Base-by-base conservation (phyloP, 2,329 filamentous ascomycete species). In the Colletotrichum filicis region DNA sequence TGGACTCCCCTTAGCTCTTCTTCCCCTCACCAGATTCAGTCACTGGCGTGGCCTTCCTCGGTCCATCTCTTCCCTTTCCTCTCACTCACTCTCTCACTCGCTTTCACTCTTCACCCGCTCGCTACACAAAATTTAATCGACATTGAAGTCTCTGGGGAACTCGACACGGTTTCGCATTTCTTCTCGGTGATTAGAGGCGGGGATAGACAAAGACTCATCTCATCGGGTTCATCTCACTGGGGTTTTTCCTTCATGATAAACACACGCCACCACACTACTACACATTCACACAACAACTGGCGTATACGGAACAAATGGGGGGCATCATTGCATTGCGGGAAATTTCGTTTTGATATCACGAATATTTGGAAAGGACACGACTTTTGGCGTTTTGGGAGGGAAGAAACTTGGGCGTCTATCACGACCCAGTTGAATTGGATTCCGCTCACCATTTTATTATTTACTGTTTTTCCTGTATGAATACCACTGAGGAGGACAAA, bases 311-410 rank as follows among this genome's bases (percentile, higher is more conserved):
- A 49, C 42, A 37, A 62, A 62, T 16, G 14, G 37, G 35, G 61
- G 66, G 66, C 59, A 73, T 73, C 5, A 16, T 70, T 65, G 66
- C 70, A 73, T 73, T 69, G 66, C 70, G 66, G 66, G 58, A 37
- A 46, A 22, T 24, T 52, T 24, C 60, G 49, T 63, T 63, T 16
- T 64, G 46, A 28, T 30, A 69, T 69, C 42, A 49, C 37, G 32
- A 49, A 24, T 68, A 28, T 4, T 28, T 60, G 24, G 14, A 32
- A 26, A 30, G 52, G 59, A 57, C 24, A 46, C 28, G 30, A 24
- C 26, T 32, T 66, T 58, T 28, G 69, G 66, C 59, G 69, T 63
- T 66, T 9, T 28, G 26, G 32, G 37, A 42, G 57, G 32, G n/a
- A 56, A 24, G 49, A 30, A 42, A 11, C 22, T 19, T 12, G 58